Evolutionary conservation across 23 red algal genomes (phyloP).

Genomic region (Pyropia haitanensis): DNA sequence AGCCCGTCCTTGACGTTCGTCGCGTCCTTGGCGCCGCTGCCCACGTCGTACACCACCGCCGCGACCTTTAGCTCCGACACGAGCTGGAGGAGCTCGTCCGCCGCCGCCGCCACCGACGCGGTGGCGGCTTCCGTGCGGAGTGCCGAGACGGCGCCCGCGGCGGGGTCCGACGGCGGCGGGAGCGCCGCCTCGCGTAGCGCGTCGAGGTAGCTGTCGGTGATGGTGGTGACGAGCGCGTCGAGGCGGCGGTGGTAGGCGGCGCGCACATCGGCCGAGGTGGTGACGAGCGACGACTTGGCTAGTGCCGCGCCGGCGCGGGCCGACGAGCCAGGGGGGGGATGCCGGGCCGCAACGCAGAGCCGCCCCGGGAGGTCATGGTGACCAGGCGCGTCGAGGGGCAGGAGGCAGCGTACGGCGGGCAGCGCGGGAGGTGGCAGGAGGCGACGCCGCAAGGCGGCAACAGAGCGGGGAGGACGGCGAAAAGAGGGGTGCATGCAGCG

Average conservation of each 20-base stretch:
- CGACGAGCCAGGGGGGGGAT: no score
- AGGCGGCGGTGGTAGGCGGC: constrained; percentile 35
- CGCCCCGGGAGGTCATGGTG: no score
- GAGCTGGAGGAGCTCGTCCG: constrained; percentile 33
- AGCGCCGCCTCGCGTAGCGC: not conserved
- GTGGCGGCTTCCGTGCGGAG: constrained; percentile 37
- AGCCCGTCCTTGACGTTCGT: not conserved
- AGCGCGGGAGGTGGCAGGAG: no score
- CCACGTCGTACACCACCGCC: constrained; percentile 33
- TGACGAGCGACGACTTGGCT: not conserved
- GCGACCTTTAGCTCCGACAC: constrained; percentile 52
- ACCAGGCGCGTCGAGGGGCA: no score
- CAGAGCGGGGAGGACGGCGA: no score
- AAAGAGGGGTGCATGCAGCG: no score
- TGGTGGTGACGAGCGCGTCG: constrained; percentile 16
- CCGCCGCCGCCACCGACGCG: constrained; percentile 17
- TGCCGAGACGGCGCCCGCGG: constrained; percentile 1
- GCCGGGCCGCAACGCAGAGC: no score
- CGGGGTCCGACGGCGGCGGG: not conserved
- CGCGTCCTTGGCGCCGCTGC: constrained; percentile 12
- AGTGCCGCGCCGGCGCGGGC: no score
- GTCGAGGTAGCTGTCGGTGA: not conserved
- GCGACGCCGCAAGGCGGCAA: no score
- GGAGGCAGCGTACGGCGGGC: no score
- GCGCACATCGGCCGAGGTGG: constrained; percentile 24